Conservation (phyloP, 108 stramenopile species). For the Cyclotella sp. region DNA sequence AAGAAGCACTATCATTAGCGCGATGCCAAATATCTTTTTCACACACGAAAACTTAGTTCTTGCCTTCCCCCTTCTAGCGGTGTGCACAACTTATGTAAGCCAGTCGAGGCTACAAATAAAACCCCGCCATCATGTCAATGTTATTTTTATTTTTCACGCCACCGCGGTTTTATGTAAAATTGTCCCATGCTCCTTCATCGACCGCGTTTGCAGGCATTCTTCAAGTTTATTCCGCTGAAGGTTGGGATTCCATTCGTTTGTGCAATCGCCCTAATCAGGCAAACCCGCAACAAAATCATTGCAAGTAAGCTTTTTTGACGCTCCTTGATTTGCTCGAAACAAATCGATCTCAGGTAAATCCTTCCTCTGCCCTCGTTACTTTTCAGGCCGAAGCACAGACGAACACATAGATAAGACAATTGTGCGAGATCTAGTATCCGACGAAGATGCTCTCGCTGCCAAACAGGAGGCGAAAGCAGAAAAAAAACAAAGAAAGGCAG, state of each 20-base stretch:
- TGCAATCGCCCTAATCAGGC: conserved; percentile 19
- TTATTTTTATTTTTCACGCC: not conserved
- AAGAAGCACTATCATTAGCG: too few species aligned
- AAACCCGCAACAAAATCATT: conserved; percentile 47
- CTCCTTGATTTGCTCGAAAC: not conserved
- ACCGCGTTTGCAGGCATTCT: conserved; percentile 29
- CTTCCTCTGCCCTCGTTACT: not conserved
- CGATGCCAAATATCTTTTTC: conserved; percentile 42
- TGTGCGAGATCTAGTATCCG: conserved; percentile 46
- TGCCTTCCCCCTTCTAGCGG: conserved; percentile 41
- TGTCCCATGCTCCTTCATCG: not conserved
- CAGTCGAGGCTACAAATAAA: not conserved
- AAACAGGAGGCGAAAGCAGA: conserved; percentile 43
- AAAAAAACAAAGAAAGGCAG: conserved; percentile 49
- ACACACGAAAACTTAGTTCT: conserved; percentile 50
- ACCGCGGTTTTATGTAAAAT: not conserved
- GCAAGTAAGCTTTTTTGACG: conserved; percentile 24
- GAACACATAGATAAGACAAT: conserved; percentile 55
- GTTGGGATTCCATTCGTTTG: conserved; percentile 38
- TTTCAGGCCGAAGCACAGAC: conserved; percentile 45
- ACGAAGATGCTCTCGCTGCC: conserved; percentile 48
- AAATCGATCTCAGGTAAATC: not conserved
- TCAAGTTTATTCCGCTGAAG: conserved; percentile 49
- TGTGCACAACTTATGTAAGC: conserved; percentile 53
- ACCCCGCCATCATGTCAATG: not conserved